Percentiles rank a stretch among this genome's conserved stretches.
Conservation (phyloP, 1,284 basidiomycete species). For the Meira miltonrushii region DNA sequence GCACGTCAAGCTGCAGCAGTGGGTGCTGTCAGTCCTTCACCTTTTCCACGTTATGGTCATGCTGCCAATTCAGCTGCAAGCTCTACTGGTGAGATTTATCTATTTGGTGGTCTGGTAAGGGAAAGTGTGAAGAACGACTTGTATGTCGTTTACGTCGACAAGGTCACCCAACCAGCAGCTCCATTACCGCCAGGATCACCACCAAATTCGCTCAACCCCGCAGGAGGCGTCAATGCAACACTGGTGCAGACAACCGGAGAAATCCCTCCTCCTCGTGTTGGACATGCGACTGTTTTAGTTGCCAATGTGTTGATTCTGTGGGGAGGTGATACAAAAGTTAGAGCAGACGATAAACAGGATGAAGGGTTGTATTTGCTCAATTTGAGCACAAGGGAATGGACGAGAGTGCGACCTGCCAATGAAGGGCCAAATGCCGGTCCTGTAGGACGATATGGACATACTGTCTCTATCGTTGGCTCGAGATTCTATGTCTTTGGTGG, state of each 20-base stretch:
- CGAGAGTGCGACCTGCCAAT: conserved; percentile 60
- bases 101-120: conserved; percentile 93
- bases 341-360: conserved; percentile 76
- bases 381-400: conserved; percentile 84
- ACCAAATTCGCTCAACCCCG: background rate
- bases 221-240: conserved; percentile 25
- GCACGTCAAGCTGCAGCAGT: conserved; percentile 41
- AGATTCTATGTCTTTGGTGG: conserved; percentile 95
- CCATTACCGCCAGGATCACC: conserved; percentile 56
- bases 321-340: conserved; percentile 86
- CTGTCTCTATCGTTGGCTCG: conserved; percentile 84
- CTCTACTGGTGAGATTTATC: conserved; percentile 78
- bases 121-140: conserved; percentile 90
- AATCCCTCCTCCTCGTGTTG: conserved; percentile 81
- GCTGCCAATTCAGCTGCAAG: conserved; percentile 77
- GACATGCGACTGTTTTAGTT: conserved; percentile 90
- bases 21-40: conserved; percentile 55
- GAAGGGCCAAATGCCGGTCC: conserved; percentile 58
- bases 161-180: conserved; percentile 64
- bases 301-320: conserved; percentile 94
- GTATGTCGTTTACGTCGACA: conserved; percentile 58
- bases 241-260: conserved; percentile 71
- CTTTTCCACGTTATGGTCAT: conserved; percentile 96
- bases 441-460: conserved; percentile 88
- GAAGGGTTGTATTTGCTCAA: conserved; percentile 93